Conservation (phyloP, 352 stramenopile species). For the Achlya hypogyna region DNA sequence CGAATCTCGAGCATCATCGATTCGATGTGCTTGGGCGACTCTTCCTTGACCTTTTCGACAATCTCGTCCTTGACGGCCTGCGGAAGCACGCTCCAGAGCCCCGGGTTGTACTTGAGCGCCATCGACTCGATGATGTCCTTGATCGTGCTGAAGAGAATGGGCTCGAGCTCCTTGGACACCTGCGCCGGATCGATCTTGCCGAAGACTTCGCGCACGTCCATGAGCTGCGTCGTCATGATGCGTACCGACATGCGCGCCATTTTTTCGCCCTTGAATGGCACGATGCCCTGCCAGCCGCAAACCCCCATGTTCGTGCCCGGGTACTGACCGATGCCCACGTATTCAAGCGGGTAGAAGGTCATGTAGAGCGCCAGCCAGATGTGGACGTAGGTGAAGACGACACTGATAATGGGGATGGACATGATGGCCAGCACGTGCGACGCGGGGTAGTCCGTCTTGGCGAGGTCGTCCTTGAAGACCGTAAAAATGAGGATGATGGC, state of each 20-base stretch:
- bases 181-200: slow-evolving; percentile 78
- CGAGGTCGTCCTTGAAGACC: slow-evolving; percentile 49
- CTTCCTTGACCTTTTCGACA: slow-evolving; percentile 91
- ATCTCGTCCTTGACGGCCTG: slow-evolving; percentile 84
- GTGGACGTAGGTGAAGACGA: slow-evolving; percentile 90
- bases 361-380: slow-evolving; percentile 96
- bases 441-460: slow-evolving; percentile 44
- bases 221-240: slow-evolving; percentile 92
- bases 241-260: slow-evolving; percentile 92
- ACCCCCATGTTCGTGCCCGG: slow-evolving; percentile 85
- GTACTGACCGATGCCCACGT: slow-evolving; percentile 84
- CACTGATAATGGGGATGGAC: slow-evolving; percentile 78
- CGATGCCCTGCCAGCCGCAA: slow-evolving; percentile 94
- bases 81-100: slow-evolving; percentile 70
- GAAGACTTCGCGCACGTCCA: slow-evolving; percentile 91
- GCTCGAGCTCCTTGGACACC: slow-evolving; percentile 90
- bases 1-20: slow-evolving; percentile 93
- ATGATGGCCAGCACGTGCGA: slow-evolving; percentile 65
- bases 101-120: slow-evolving; percentile 83
- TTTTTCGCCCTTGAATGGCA: slow-evolving; percentile 94
- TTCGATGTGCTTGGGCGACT: slow-evolving; percentile 86
- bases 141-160: slow-evolving; percentile 85
- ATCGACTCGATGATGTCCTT: slow-evolving; percentile 82
- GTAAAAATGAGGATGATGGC: slow-evolving; percentile 60
- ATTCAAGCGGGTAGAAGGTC: slow-evolving; percentile 97